Conservation (phyloP, 805 yeast species). For the Candida tammaniensis region DNA sequence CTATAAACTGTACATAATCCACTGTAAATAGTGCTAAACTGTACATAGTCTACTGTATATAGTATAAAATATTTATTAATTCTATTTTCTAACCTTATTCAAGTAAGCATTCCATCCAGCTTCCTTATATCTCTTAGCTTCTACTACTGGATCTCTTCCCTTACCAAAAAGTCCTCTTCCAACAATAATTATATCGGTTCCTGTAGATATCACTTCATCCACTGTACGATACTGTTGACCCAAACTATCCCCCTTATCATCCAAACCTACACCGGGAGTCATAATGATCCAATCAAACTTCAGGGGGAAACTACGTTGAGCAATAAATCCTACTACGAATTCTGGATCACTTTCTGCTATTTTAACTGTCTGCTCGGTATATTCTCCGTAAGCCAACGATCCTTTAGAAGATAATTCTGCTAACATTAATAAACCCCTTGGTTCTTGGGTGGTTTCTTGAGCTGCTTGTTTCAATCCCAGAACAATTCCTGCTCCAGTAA, state of each 20-base stretch:
- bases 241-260: constrained; percentile 90
- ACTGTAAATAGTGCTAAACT: not conserved
- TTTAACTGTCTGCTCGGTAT: constrained; percentile 82
- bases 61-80: not conserved
- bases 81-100: constrained; percentile 23
- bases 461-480: constrained; percentile 83
- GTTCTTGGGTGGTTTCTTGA: constrained; percentile 65
- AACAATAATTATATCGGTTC: constrained; percentile 96
- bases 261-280: constrained; percentile 99
- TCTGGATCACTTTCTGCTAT: constrained; percentile 84
- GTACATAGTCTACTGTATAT: constrained; percentile 3
- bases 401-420: constrained; percentile 96
- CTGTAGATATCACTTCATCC: constrained; percentile 73
- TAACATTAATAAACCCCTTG: constrained; percentile 88
- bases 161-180: constrained; percentile 96
- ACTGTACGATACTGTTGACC: constrained; percentile 98
- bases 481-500: constrained; percentile 93
- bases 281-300: constrained; percentile 94
- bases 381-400: constrained; percentile 87
- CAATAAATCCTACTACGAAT: constrained; percentile 95
- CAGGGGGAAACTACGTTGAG: constrained; percentile 77
- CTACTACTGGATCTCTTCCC: constrained; percentile 86
- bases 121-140: constrained; percentile 81
- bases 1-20: too few species aligned
- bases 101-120: constrained; percentile 96